A percentile compares a stretch with the other conserved stretches of the same genome.
phyloP scores from a whole-genome alignment of 768 basidiomycete species.

The Lactifluus volemus region DNA sequence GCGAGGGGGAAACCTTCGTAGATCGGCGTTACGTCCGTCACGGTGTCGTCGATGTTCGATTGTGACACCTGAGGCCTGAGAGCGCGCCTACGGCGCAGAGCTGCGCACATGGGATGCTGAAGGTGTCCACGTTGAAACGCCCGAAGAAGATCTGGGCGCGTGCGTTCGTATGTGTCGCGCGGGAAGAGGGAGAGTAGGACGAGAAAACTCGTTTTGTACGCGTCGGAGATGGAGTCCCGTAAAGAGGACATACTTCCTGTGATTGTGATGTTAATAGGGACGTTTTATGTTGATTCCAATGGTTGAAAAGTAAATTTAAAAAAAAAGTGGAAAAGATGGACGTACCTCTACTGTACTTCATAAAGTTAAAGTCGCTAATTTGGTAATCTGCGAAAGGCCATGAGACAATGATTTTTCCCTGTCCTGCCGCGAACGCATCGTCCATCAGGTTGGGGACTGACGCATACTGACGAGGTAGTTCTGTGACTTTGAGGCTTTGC shows the following conservation, averaged over 20 bases:
- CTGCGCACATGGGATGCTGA: conserved; percentile 74
- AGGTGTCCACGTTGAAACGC: conserved; percentile 81
- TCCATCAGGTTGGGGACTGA: conserved; percentile 60
- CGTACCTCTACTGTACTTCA: conserved; percentile 77
- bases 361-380: conserved; percentile 77
- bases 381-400: conserved; percentile 77
- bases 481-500: conserved; percentile 46
- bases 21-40: conserved; percentile 70
- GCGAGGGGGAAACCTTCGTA: conserved; percentile 62
- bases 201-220: conserved; percentile 77
- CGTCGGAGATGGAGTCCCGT: conserved; percentile 65
- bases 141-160: conserved; percentile 84
- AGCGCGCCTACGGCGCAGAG: conserved; percentile 69
- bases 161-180: conserved; percentile 56
- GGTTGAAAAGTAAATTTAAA: background rate
- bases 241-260: conserved; percentile 82
- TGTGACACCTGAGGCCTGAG: conserved; percentile 47
- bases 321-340: background rate
- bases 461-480: conserved; percentile 79
- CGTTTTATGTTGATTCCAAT: too few species aligned
- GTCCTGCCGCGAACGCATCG: conserved; percentile 64
- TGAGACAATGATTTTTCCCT: conserved; percentile 66
- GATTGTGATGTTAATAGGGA: background rate
- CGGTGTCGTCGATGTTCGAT: conserved; percentile 70
- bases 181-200: conserved; percentile 67